Evolutionary conservation across 2,329 filamentous ascomycete species (phyloP).

Genomic region (Leptographium procerum): DNA sequence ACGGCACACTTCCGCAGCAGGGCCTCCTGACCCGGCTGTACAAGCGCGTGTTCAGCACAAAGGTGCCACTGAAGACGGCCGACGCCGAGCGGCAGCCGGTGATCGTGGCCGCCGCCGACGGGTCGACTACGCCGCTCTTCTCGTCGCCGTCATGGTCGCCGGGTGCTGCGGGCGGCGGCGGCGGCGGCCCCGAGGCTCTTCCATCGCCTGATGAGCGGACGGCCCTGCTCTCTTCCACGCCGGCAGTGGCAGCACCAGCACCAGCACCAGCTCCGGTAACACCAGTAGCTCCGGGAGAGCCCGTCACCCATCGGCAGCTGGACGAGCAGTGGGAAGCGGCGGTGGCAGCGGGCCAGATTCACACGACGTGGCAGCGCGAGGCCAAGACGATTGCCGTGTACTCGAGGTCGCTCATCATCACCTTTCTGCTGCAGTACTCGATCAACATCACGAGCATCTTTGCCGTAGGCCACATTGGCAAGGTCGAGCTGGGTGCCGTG

Average conservation of each 20-base stretch:
- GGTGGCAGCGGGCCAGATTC: conserved; percentile 66
- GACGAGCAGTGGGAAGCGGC: conserved; percentile 77
- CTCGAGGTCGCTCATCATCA: conserved; percentile 58
- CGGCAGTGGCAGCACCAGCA: conserved; percentile 7
- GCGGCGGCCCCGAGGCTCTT: background rate
- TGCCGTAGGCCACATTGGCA: conserved; percentile 65
- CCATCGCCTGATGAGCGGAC: conserved; percentile 28
- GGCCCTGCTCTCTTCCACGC: conserved; percentile 17
- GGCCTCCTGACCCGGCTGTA: conserved; percentile 28
- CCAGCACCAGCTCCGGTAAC: conserved; percentile 22
- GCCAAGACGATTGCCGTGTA: conserved; percentile 67
- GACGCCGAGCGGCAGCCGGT: conserved; percentile 46
- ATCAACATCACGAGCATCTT: conserved; percentile 75
- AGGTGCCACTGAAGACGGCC: conserved; percentile 25
- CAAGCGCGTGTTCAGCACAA: conserved; percentile 42
- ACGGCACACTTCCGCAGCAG: background rate
- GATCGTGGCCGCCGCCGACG: background rate
- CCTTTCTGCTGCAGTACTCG: conserved; percentile 72
- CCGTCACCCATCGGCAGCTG: conserved; percentile 37
- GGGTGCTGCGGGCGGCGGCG: background rate
- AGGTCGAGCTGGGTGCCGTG: conserved; percentile 55
- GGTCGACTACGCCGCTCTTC: conserved; percentile 48
- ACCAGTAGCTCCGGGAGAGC: too few relatives aligned
- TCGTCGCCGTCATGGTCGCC: conserved; percentile 15
- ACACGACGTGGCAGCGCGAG: conserved; percentile 86